Evolutionary conservation across 1,139 yeast species (phyloP).

Genomic region (Trichomonascaceae sp.): DNA sequence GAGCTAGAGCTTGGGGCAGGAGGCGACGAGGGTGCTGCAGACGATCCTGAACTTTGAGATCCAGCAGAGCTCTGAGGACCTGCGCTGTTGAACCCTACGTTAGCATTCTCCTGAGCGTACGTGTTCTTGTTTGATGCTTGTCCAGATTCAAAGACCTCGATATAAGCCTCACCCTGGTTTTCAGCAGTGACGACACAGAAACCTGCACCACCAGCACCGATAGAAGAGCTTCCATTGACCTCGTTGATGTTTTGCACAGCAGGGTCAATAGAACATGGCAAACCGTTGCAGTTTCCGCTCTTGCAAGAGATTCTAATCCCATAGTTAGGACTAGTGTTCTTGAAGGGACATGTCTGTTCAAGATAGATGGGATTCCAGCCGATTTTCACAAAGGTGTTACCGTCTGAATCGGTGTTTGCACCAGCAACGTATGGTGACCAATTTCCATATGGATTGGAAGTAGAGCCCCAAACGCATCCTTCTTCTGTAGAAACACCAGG

Average conservation of each 20-base stretch:
- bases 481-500: constrained; percentile 76
- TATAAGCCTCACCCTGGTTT: constrained; percentile 55
- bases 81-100: constrained; percentile 9
- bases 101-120: neutral
- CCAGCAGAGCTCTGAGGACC: constrained; percentile 12
- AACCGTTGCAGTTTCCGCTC: constrained; percentile 62
- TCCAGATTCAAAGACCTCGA: constrained; percentile 56
- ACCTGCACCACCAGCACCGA: constrained; percentile 60
- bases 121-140: constrained; percentile 1
- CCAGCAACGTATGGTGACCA: constrained; percentile 95
- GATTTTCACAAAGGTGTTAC: constrained; percentile 71
- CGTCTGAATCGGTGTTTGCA: constrained; percentile 63
- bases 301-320: constrained; percentile 74
- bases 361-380: constrained; percentile 89
- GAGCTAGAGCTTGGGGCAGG: constrained; percentile 3
- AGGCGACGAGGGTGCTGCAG: constrained; percentile 22
- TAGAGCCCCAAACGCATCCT: constrained; percentile 82
- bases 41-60: constrained; percentile 10
- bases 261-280: constrained; percentile 76
- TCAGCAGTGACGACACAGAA: constrained; percentile 80
- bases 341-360: constrained; percentile 51
- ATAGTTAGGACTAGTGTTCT: constrained; percentile 50
- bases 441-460: constrained; percentile 64
- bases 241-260: constrained; percentile 50
- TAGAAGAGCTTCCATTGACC: constrained; percentile 36